Conservation (phyloP, 805 yeast genomes). For the Priceomyces haplophilus region DNA sequence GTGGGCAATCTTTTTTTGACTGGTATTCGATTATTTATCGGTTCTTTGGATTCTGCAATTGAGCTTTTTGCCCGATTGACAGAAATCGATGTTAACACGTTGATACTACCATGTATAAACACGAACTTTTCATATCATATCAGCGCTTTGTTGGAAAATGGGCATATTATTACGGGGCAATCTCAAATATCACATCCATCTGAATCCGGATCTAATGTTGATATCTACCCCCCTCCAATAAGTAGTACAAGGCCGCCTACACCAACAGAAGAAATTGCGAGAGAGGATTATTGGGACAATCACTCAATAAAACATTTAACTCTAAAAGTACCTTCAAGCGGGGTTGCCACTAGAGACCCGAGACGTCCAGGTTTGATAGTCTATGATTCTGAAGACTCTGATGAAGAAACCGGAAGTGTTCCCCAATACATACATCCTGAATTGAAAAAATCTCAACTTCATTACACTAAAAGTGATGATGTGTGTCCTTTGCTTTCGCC, state of each 20-base stretch:
- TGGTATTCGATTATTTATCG: conserved; percentile 77
- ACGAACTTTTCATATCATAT: conserved; percentile 86
- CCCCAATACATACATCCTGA: conserved; percentile 79
- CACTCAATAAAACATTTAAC: background rate
- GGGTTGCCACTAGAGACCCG: conserved; percentile 5
- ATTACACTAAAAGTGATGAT: conserved; percentile 58
- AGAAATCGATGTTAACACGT: conserved; percentile 48
- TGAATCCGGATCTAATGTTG: conserved; percentile 18
- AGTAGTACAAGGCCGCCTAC: conserved; percentile 22
- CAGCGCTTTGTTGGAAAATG: conserved; percentile 69
- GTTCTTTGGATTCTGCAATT: conserved; percentile 80
- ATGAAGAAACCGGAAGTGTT: conserved; percentile 56
- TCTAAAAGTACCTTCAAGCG: conserved; percentile 1
- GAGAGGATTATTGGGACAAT: conserved; percentile 5
- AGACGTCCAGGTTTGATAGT: background rate
- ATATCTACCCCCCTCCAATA: conserved; percentile 26
- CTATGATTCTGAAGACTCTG: conserved; percentile 19
- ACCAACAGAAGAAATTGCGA: conserved; percentile 12
- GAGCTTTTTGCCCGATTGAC: conserved; percentile 69
- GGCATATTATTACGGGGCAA: conserved; percentile 80
- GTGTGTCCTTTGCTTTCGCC: conserved; percentile 68
- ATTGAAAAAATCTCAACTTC: conserved; percentile 67
- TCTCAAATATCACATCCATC: conserved; percentile 90
- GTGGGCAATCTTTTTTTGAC: conserved; percentile 82
- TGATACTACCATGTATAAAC: conserved; percentile 77